Conservation (phyloP, 495 filamentous ascomycete species). For the Aspergillus kassunensis region DNA sequence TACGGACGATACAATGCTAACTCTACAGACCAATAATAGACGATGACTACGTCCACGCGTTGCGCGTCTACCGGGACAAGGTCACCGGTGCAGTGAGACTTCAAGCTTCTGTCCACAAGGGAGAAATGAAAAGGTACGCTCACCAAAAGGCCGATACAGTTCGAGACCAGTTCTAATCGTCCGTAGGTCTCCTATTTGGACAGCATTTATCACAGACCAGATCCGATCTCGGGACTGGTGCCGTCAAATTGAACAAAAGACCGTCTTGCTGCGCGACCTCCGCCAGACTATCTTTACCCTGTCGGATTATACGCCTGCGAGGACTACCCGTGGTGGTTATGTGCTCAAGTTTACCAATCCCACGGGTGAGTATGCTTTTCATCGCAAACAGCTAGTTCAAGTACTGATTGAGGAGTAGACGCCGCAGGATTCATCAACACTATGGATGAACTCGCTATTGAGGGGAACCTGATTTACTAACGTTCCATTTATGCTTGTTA, state of each 20-base stretch:
- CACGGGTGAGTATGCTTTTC: slow-evolving; percentile 23
- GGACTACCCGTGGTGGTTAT: slow-evolving; percentile 31
- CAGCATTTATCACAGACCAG: slow-evolving; percentile 66
- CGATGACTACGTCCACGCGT: slow-evolving; percentile 62
- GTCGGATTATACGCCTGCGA: slow-evolving; percentile 48
- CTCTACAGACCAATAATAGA: slow-evolving; percentile 63
- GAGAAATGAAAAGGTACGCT: slow-evolving; percentile 37
- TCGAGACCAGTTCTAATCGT: neutral
- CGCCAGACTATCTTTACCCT: slow-evolving; percentile 58
- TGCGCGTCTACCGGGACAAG: slow-evolving; percentile 67
- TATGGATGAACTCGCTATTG: slow-evolving; percentile 12
- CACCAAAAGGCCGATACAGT: too few species aligned
- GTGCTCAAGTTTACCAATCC: slow-evolving; percentile 35
- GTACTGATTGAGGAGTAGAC: slow-evolving; percentile 24
- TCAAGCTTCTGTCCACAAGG: slow-evolving; percentile 46
- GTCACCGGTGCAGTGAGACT: slow-evolving; percentile 58
- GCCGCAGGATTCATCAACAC: slow-evolving; percentile 27
- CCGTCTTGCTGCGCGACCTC: slow-evolving; percentile 58
- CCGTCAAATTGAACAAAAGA: slow-evolving; percentile 41
- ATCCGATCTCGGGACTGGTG: slow-evolving; percentile 57
- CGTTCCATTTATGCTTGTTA: neutral
- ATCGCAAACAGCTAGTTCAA: neutral
- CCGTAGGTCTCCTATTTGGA: slow-evolving; percentile 62
- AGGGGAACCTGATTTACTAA: neutral
- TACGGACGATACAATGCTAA: neutral